Evolutionary conservation across 805 yeast genomes (phyloP).

Genomic region (Grigorovia transvaalensis): DNA sequence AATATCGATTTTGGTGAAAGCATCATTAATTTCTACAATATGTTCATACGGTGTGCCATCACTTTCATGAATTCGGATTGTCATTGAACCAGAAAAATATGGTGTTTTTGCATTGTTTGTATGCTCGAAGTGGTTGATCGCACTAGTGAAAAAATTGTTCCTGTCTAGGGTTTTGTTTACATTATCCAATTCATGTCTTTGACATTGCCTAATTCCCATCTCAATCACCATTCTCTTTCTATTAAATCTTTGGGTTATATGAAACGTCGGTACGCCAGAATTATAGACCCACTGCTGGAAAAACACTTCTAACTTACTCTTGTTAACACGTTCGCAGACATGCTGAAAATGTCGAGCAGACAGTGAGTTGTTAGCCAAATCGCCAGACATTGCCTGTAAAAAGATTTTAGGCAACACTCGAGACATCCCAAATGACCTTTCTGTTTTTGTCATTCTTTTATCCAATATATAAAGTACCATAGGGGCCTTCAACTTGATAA

Average conservation of each 20-base stretch:
- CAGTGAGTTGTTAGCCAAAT: slow-evolving; percentile 63
- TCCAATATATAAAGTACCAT: slow-evolving; percentile 76
- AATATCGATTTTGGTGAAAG: slow-evolving; percentile 77
- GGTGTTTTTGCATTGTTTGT: slow-evolving; percentile 16
- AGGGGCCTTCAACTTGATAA: slow-evolving; percentile 74
- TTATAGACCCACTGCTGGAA: slow-evolving; percentile 92
- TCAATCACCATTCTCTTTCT: slow-evolving; percentile 90
- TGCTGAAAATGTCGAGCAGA: slow-evolving; percentile 81
- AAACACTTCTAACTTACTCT: slow-evolving; percentile 68
- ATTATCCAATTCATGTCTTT: slow-evolving; percentile 44
- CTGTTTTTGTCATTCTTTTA: slow-evolving; percentile 90
- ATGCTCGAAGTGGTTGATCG: slow-evolving; percentile 16
- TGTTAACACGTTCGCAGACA: slow-evolving; percentile 91
- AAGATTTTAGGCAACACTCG: slow-evolving; percentile 87
- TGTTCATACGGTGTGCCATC: slow-evolving; percentile 99
- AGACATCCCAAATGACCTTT: slow-evolving; percentile 82
- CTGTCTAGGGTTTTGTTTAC: slow-evolving; percentile 17
- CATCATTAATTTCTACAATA: slow-evolving; percentile 82
- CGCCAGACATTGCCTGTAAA: slow-evolving; percentile 93
- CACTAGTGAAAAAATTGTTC: slow-evolving; percentile 22
- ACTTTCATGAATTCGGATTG: slow-evolving; percentile 92
- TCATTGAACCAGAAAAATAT: slow-evolving; percentile 86
- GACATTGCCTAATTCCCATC: slow-evolving; percentile 88
- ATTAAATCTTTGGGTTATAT: slow-evolving; percentile 85
- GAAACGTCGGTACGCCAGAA: slow-evolving; percentile 78